Conservation (phyloP, 2,329 filamentous ascomycete species). For the Clarireedia hainanense region DNA sequence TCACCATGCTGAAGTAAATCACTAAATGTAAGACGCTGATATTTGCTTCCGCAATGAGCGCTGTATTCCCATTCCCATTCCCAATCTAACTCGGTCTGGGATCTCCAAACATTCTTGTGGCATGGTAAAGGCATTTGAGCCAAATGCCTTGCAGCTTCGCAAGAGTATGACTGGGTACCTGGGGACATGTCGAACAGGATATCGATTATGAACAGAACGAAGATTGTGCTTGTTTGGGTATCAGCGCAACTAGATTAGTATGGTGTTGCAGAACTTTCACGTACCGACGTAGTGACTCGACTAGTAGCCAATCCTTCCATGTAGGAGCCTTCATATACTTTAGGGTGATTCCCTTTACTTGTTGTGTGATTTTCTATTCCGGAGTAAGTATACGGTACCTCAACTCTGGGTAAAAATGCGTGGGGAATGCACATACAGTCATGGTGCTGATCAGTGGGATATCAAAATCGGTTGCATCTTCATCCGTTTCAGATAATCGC, state of each 20-base stretch:
- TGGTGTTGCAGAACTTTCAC: background rate
- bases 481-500: conserved; percentile 13
- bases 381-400: background rate
- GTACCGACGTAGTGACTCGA: conserved; percentile 15
- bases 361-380: background rate
- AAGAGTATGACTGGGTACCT: background rate
- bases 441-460: conserved; percentile 13
- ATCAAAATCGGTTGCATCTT: conserved; percentile 14
- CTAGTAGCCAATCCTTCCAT: conserved; percentile 14
- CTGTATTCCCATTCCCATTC: conserved; percentile 11
- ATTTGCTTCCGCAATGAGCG: background rate
- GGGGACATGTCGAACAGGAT: conserved; percentile 11
- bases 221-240: conserved; percentile 10
- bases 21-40: conserved; percentile 9
- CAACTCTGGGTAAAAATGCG: background rate
- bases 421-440: conserved; percentile 6
- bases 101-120: conserved; percentile 11
- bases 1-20: conserved; percentile 8
- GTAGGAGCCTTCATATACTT: background rate
- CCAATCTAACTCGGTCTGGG: conserved; percentile 9
- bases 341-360: background rate
- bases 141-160: conserved; percentile 6
- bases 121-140: conserved; percentile 10
- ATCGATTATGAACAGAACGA: conserved; percentile 11
- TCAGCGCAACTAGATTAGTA: background rate